Evolutionary conservation across 257 asterid species (phyloP).

Genomic region (Lantana camara): DNA sequence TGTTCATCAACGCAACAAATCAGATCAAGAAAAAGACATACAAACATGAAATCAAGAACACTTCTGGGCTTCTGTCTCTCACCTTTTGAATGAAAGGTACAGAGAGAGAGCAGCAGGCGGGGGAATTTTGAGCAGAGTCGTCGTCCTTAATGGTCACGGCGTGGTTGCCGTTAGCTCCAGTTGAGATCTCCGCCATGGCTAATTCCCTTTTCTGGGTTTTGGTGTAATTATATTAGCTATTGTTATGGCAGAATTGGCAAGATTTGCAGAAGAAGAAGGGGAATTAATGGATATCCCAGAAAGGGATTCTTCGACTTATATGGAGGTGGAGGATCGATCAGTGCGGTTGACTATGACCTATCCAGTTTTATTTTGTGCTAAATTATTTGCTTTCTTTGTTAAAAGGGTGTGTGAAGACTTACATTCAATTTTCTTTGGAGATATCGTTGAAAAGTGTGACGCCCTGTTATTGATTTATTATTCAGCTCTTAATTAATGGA

Average conservation of each 20-base stretch:
- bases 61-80: background rate
- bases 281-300: slow-evolving; percentile 26
- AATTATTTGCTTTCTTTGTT: too few species aligned
- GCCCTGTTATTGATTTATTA: slow-evolving; percentile 22
- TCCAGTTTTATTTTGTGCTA: background rate
- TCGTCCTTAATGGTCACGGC: slow-evolving; percentile 55
- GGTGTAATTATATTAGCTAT: background rate
- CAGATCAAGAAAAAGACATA: too few species aligned
- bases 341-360: slow-evolving; percentile 34
- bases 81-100: slow-evolving; percentile 83
- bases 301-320: slow-evolving; percentile 19
- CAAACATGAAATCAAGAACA: background rate
- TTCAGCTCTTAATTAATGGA: background rate
- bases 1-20: too few species aligned
- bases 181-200: slow-evolving; percentile 53
- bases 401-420: too few species aligned
- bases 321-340: slow-evolving; percentile 31
- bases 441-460: slow-evolving; percentile 42
- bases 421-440: slow-evolving; percentile 5
- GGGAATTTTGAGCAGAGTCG: slow-evolving; percentile 34
- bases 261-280: slow-evolving; percentile 8
- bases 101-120: slow-evolving; percentile 42
- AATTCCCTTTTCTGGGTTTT: background rate
- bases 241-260: background rate
- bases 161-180: slow-evolving; percentile 49